A percentile compares a stretch with the other conserved stretches of the same genome.
These are phyloP conservation scores for Gastrolobium bilobum DNA, from an alignment of 306 rosid genomes.

Conservation along the genomic window DNA sequence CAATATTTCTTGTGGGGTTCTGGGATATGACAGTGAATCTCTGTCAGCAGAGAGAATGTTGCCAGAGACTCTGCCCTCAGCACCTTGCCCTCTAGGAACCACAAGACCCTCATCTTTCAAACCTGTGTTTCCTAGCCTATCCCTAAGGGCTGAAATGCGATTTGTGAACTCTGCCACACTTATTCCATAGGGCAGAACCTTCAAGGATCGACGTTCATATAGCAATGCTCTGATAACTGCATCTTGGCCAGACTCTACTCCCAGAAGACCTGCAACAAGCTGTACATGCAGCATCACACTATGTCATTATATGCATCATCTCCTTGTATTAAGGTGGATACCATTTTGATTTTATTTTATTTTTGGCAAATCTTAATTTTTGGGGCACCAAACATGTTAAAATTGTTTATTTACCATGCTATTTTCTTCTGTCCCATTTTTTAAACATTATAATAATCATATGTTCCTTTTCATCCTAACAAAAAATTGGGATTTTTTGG, in stretches of 20 bases:
- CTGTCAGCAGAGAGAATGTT: conserved; percentile 63
- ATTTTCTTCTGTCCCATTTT: no score
- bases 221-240: conserved; percentile 59
- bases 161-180: conserved; percentile 69
- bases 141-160: conserved; percentile 60
- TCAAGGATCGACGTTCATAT: conserved; percentile 37
- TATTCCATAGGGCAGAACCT: conserved; percentile 57
- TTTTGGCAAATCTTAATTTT: no score
- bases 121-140: conserved; percentile 58
- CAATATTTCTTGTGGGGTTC: conserved; percentile 68
- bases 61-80: conserved; percentile 58
- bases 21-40: conserved; percentile 56
- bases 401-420: no score
- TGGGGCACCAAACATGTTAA: no score
- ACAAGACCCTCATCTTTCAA: conserved; percentile 77
- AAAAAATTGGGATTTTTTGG: no score
- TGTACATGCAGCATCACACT: conserved; percentile 14
- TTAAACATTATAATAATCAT: no score
- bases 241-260: conserved; percentile 77
- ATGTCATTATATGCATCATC: no score
- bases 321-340: no score
- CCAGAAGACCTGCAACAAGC: conserved; percentile 83
- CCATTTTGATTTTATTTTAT: no score
- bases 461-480: no score
- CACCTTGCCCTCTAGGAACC: conserved; percentile 53